These are phyloP conservation scores for Boechera stricta DNA, from an alignment of 345 rosid genomes.

Conservation along the genomic window DNA sequence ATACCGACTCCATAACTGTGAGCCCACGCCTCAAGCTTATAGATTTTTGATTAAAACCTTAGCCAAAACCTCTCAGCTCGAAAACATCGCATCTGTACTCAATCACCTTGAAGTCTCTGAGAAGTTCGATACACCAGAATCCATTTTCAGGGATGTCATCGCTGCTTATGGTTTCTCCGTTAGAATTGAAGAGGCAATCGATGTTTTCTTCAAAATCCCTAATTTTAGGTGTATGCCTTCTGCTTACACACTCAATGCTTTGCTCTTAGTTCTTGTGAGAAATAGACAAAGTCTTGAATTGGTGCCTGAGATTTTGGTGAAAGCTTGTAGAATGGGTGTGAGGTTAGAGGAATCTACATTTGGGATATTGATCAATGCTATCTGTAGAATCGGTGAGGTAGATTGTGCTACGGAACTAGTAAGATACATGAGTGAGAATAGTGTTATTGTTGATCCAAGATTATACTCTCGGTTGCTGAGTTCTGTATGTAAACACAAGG, in stretches of 20 bases:
- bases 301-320: constrained; percentile 63
- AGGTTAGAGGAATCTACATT: constrained; percentile 68
- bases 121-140: constrained; percentile 66
- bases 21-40: constrained; percentile 71
- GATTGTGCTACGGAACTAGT: constrained; percentile 61
- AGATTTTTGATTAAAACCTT: constrained; percentile 58
- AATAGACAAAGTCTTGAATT: constrained; percentile 46
- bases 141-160: constrained; percentile 55
- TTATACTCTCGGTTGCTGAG: constrained; percentile 55
- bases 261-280: constrained; percentile 65
- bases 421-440: constrained; percentile 50
- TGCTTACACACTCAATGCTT: constrained; percentile 62
- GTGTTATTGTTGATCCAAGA: constrained; percentile 50
- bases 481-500: constrained; percentile 55
- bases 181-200: constrained; percentile 52
- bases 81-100: constrained; percentile 58
- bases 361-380: constrained; percentile 53
- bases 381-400: constrained; percentile 68
- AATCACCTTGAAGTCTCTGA: constrained; percentile 53
- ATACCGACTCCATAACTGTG: constrained; percentile 51
- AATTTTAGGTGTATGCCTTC: constrained; percentile 77
- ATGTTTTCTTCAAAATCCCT: constrained; percentile 62
- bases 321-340: constrained; percentile 57
- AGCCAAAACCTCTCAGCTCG: constrained; percentile 51
- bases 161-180: constrained; percentile 49